These are phyloP conservation scores for Polytrichum formosum DNA, from an alignment of 225 moss, liverwort and hornwort genomes.

Conservation along the genomic window DNA sequence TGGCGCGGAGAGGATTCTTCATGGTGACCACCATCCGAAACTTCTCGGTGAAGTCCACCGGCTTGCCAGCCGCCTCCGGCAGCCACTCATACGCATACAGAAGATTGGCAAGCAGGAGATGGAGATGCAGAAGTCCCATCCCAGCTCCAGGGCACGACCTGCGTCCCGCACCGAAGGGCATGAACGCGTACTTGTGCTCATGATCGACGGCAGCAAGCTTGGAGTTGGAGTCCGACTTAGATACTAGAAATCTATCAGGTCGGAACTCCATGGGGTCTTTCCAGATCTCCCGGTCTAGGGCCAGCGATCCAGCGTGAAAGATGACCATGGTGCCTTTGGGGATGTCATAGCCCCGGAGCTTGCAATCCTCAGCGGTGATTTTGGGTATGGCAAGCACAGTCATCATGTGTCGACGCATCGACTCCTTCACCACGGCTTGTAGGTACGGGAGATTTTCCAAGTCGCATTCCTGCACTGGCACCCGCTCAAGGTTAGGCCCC, in stretches of 20 bases:
- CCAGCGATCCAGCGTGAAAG: conserved; percentile 38
- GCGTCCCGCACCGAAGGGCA: conserved; percentile 39
- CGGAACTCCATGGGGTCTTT: conserved; percentile 28
- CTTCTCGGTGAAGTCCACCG: conserved; percentile 40
- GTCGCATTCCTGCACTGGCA: conserved; percentile 24
- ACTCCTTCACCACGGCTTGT: conserved; percentile 40
- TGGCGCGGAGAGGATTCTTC: conserved; percentile 31
- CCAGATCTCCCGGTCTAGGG: conserved; percentile 29
- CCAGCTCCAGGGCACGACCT: conserved; percentile 36
- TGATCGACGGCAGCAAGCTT: not conserved
- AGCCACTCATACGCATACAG: conserved; percentile 37
- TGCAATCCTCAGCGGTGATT: conserved; percentile 17
- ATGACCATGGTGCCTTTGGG: conserved; percentile 41
- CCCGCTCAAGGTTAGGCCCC: conserved; percentile 23
- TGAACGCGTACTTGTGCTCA: conserved; percentile 11
- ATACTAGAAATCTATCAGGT: conserved; percentile 28
- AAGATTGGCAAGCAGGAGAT: conserved; percentile 39
- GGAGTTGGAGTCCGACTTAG: not conserved
- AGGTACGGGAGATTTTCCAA: conserved; percentile 23
- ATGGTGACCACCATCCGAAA: conserved; percentile 48
- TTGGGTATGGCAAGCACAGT: conserved; percentile 43
- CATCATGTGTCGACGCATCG: conserved; percentile 50
- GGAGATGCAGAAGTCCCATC: conserved; percentile 40
- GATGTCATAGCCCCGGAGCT: conserved; percentile 38
- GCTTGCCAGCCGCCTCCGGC: conserved; percentile 7